phyloP scores from a whole-genome alignment of 2,329 filamentous ascomycete genomes.

The Rhynchosporium agropyri region DNA sequence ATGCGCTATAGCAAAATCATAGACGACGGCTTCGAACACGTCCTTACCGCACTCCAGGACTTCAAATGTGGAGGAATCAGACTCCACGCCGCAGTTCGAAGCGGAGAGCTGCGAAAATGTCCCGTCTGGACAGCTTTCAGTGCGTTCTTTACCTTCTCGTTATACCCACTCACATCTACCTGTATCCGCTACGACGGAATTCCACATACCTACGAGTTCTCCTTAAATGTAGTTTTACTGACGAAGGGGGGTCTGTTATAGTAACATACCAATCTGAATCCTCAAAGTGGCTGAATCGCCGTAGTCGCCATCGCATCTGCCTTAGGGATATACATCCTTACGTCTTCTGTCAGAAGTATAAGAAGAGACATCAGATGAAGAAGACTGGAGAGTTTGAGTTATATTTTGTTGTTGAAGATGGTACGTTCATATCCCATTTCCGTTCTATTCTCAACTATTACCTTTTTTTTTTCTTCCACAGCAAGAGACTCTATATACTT shows the following conservation, averaged over 20 bases:
- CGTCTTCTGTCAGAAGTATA: slow-evolving; percentile 60
- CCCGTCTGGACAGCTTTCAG: slow-evolving; percentile 68
- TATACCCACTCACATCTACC: too few relatives aligned
- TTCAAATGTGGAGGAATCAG: slow-evolving; percentile 51
- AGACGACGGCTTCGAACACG: slow-evolving; percentile 58
- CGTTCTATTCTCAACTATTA: not conserved
- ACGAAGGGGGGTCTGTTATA: slow-evolving; percentile 37
- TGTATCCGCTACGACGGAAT: too few relatives aligned
- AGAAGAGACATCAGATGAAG: slow-evolving; percentile 55
- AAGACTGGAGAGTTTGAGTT: slow-evolving; percentile 41
- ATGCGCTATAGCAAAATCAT: slow-evolving; percentile 51
- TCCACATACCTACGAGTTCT: too few relatives aligned
- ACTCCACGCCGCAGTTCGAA: slow-evolving; percentile 58
- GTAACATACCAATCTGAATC: slow-evolving; percentile 56
- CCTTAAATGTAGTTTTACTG: not conserved
- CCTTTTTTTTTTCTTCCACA: not conserved
- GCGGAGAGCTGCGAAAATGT: slow-evolving; percentile 56
- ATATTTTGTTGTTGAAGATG: slow-evolving; percentile 36
- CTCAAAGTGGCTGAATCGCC: slow-evolving; percentile 54
- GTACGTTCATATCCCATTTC: slow-evolving; percentile 26
- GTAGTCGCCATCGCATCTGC: slow-evolving; percentile 51
- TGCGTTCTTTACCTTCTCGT: slow-evolving; percentile 41
- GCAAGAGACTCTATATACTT: too few relatives aligned
- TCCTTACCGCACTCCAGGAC: slow-evolving; percentile 58
- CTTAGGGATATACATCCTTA: slow-evolving; percentile 59